These are phyloP conservation scores for Kodamaea nitidulidarum DNA, from an alignment of 805 yeast species.

Conservation along the genomic window DNA sequence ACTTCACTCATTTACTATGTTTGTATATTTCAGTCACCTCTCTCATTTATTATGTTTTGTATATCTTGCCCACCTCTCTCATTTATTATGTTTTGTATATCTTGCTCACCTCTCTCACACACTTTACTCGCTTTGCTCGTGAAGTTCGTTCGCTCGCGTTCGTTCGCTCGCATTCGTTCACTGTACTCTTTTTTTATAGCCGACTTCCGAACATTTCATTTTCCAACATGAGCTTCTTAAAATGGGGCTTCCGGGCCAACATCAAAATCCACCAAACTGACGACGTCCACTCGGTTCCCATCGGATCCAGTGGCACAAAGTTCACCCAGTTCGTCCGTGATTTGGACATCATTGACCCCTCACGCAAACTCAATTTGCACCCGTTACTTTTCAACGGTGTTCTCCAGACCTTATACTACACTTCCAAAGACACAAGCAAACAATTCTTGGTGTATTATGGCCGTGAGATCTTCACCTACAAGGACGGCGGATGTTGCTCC, in stretches of 20 bases:
- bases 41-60: no score
- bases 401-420: slow-evolving; percentile 71
- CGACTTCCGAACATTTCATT: neutral
- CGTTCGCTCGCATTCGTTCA: no score
- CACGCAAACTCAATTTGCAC: slow-evolving; percentile 47
- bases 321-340: slow-evolving; percentile 11
- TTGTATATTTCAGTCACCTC: no score
- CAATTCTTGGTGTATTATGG: slow-evolving; percentile 66
- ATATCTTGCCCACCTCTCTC: no score
- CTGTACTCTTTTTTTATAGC: neutral
- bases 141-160: no score
- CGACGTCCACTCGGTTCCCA: slow-evolving; percentile 14
- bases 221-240: slow-evolving; percentile 14
- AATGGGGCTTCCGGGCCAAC: slow-evolving; percentile 39
- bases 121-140: no score
- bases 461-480: slow-evolving; percentile 53
- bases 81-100: no score
- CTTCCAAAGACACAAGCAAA: slow-evolving; percentile 48
- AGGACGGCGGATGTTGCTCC: slow-evolving; percentile 70
- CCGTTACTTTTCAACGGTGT: slow-evolving; percentile 70
- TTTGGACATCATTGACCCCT: slow-evolving; percentile 17
- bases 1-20: no score
- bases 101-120: no score
- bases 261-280: slow-evolving; percentile 23
- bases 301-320: slow-evolving; percentile 10